A percentile compares a stretch with the other conserved stretches of the same genome.
These are phyloP conservation scores for Calocybe cyanea DNA, from an alignment of 768 basidiomycete genomes.

Conservation along the genomic window DNA sequence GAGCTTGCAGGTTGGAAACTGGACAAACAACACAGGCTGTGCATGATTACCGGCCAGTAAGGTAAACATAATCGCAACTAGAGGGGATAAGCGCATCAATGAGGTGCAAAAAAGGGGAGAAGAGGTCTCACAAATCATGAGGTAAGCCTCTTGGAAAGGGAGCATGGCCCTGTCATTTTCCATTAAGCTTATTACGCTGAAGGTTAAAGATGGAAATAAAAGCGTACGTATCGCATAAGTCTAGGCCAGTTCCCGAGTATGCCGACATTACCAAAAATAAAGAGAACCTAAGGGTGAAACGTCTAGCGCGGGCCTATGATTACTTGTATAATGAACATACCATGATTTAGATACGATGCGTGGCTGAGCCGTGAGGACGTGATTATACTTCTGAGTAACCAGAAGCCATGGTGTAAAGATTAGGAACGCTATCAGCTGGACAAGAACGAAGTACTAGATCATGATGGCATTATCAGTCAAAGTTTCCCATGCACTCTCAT, in stretches of 20 bases:
- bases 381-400: constrained; percentile 40
- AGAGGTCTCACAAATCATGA: constrained; percentile 47
- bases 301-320: background rate
- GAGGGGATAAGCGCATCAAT: background rate
- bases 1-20: background rate
- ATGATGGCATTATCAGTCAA: constrained; percentile 16
- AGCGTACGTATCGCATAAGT: constrained; percentile 54
- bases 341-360: constrained; percentile 53
- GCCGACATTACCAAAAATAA: constrained; percentile 42
- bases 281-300: constrained; percentile 30
- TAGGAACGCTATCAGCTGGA: constrained; percentile 53
- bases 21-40: constrained; percentile 59
- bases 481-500: background rate
- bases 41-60: constrained; percentile 80
- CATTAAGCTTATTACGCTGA: background rate
- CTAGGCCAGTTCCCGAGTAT: constrained; percentile 71
- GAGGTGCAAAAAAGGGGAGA: background rate
- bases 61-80: constrained; percentile 52
- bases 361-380: constrained; percentile 45
- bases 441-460: constrained; percentile 68
- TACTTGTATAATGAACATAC: constrained; percentile 28
- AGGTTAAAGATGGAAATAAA: constrained; percentile 9
- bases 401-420: constrained; percentile 62
- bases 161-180: constrained; percentile 50
- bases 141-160: constrained; percentile 63